Conservation (phyloP, 176 grass and related monocot genomes). For the Carex cristatella region DNA sequence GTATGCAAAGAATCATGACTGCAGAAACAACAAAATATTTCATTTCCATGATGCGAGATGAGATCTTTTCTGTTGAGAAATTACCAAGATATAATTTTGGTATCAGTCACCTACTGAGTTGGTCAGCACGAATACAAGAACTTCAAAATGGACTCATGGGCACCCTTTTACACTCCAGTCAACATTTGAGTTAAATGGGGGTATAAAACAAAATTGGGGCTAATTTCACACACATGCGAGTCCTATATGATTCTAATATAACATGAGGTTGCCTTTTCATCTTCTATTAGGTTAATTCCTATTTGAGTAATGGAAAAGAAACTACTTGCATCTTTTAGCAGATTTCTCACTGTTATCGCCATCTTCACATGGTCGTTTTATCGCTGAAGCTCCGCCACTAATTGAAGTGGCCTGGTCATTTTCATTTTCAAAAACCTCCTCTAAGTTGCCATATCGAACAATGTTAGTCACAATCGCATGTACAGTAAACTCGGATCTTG, state of each 20-base stretch:
- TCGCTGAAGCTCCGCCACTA: neutral
- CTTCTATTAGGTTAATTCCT: conserved; percentile 9
- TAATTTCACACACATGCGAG: neutral
- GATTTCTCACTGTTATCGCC: neutral
- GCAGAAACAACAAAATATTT: neutral
- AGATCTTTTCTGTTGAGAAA: neutral
- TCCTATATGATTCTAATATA: neutral
- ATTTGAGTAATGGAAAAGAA: conserved; percentile 1
- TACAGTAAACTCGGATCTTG: conserved; percentile 38
- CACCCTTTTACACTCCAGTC: neutral
- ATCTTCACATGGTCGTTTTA: neutral
- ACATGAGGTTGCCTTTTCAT: neutral
- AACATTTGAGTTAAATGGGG: neutral
- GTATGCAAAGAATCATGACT: neutral
- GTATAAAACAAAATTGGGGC: neutral
- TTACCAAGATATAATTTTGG: neutral
- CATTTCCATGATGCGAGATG: neutral
- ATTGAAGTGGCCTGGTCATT: neutral
- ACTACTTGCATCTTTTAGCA: conserved; percentile 11
- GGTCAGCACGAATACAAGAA: neutral
- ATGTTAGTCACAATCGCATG: conserved; percentile 65
- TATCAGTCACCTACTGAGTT: neutral
- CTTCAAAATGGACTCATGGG: neutral
- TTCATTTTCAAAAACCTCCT: conserved; percentile 24
- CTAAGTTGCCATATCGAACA: conserved; percentile 30